phyloP scores from a whole-genome alignment of 129 eudicot species.

The Chrysanthemum makinoi region DNA sequence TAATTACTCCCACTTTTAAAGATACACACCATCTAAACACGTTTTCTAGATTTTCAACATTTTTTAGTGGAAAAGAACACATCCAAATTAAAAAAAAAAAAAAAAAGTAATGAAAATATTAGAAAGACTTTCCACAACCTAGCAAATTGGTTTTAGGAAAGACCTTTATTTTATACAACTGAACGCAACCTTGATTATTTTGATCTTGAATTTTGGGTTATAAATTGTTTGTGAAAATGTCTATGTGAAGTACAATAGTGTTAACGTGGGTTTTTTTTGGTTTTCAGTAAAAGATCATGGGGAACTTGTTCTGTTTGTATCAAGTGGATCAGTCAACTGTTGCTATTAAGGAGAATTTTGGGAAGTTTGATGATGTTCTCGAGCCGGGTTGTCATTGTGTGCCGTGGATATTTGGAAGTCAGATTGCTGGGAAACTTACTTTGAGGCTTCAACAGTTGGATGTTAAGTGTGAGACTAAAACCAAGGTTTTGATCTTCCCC shows the following conservation, averaged over 20 bases:
- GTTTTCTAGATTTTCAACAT: too few relatives aligned
- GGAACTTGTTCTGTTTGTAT: constrained; percentile 57
- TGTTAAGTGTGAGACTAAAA: constrained; percentile 86
- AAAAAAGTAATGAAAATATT: too few relatives aligned
- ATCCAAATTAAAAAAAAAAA: too few relatives aligned
- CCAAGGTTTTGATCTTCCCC: constrained; percentile 48
- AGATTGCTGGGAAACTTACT: constrained; percentile 74
- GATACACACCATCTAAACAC: too few relatives aligned
- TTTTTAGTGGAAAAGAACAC: too few relatives aligned
- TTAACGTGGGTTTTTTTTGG: neutral
- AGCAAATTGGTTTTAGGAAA: too few relatives aligned
- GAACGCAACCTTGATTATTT: too few relatives aligned
- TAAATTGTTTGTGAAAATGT: constrained; percentile 13
- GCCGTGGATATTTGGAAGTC: constrained; percentile 81
- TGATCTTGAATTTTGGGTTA: too few relatives aligned
- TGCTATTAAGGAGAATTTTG: constrained; percentile 80
- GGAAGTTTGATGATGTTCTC: constrained; percentile 77
- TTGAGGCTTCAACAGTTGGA: constrained; percentile 82
- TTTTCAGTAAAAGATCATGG: constrained; percentile 43
- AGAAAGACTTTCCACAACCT: too few relatives aligned
- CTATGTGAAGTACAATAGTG: constrained; percentile 8
- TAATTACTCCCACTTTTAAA: too few relatives aligned
- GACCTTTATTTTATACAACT: too few relatives aligned
- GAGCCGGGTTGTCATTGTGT: constrained; percentile 89
- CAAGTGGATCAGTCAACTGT: constrained; percentile 97